Evolutionary conservation across 139 green algal species (phyloP).

Genomic region (Coelastrella sp.): DNA sequence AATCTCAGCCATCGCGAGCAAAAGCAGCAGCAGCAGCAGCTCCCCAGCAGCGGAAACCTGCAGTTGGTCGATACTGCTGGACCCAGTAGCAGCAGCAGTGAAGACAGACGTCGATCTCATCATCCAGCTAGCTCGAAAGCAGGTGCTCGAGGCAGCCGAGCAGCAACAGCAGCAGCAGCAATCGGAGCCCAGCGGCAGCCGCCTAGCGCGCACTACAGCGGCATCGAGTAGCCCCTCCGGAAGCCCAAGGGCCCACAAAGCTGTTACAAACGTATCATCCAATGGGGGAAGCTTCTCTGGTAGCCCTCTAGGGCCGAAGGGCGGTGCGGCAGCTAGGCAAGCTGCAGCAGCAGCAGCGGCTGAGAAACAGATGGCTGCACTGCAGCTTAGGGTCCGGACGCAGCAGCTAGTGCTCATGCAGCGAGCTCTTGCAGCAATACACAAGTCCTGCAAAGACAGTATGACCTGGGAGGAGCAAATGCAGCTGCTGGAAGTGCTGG

Average conservation of each 20-base stretch:
- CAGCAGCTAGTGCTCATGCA: conserved; percentile 46
- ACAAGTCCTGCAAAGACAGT: not conserved
- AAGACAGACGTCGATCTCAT: conserved; percentile 27
- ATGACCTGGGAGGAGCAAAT: conserved; percentile 42
- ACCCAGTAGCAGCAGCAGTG: conserved; percentile 4
- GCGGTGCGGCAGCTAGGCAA: conserved; percentile 20
- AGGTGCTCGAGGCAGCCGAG: not conserved
- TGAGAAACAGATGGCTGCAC: not conserved
- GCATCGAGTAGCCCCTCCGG: not conserved
- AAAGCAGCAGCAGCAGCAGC: conserved; percentile 12
- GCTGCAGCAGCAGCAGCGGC: conserved; percentile 18
- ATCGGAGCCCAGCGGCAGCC: too few relatives aligned
- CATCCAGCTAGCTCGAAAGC: conserved; percentile 6
- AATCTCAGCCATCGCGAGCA: not conserved
- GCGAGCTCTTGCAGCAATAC: conserved; percentile 32
- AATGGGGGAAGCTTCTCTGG: not conserved
- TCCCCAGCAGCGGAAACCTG: not conserved
- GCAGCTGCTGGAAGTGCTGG: conserved; percentile 38
- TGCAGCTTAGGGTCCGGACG: conserved; percentile 19
- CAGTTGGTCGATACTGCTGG: conserved; percentile 35
- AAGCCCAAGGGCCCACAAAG: not conserved
- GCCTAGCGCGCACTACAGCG: not conserved
- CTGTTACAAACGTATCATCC: not conserved
- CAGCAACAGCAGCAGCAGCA: conserved; percentile 28
- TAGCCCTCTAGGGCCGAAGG: conserved; percentile 22